Conservation (phyloP, 306 rosid species). For the Dryas drummondii region DNA sequence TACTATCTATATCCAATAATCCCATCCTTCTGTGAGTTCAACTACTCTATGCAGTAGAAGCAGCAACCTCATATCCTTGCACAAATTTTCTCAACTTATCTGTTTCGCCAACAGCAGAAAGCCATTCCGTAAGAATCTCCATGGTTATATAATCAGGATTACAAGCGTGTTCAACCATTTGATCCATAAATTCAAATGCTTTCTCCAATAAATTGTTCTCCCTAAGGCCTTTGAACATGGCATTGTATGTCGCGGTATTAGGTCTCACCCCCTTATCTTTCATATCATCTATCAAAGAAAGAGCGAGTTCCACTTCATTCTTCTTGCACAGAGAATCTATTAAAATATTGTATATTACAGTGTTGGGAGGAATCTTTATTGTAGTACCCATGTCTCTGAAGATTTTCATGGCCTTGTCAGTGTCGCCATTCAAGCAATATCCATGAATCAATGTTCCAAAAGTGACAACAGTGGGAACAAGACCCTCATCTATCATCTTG, state of each 20-base stretch:
- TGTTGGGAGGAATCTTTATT: constrained; percentile 60
- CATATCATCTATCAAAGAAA: constrained; percentile 65
- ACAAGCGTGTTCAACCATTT: constrained; percentile 64
- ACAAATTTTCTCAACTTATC: constrained; percentile 48
- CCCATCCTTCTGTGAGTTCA: not conserved
- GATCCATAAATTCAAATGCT: constrained; percentile 63
- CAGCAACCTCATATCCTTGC: constrained; percentile 41
- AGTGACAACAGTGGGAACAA: constrained; percentile 59
- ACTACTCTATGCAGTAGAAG: constrained; percentile 22
- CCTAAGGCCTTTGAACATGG: constrained; percentile 55
- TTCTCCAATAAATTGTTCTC: constrained; percentile 44
- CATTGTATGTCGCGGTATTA: constrained; percentile 57
- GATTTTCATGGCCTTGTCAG: constrained; percentile 56
- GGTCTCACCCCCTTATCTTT: constrained; percentile 51
- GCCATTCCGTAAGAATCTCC: constrained; percentile 82
- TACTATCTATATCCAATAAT: not conserved
- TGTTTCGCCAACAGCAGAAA: constrained; percentile 48
- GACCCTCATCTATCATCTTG: constrained; percentile 58
- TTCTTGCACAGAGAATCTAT: constrained; percentile 67
- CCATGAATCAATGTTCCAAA: constrained; percentile 75
- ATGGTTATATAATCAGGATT: constrained; percentile 63
- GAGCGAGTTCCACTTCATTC: constrained; percentile 42
- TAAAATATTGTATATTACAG: constrained; percentile 57
- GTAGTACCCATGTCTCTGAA: constrained; percentile 51
- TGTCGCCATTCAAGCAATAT: constrained; percentile 50